These are phyloP conservation scores for Iris pallida DNA, from an alignment of 116 monocot species.

Conservation along the genomic window DNA sequence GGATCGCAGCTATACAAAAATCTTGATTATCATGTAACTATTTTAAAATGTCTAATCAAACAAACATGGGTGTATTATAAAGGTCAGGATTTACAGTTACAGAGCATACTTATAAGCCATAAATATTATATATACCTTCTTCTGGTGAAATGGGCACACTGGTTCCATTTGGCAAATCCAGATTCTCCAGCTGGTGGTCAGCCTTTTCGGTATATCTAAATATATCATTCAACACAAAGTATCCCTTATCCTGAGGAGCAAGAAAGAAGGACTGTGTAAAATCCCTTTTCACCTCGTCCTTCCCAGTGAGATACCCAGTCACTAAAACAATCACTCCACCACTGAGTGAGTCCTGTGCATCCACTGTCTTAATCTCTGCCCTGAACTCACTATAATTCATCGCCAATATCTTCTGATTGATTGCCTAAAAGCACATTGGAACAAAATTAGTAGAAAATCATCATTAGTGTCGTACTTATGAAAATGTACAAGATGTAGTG, in stretches of 20 bases:
- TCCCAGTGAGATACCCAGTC: constrained; percentile 65
- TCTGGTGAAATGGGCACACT: constrained; percentile 14
- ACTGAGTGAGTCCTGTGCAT: constrained; percentile 75
- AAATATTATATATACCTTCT: constrained; percentile 14
- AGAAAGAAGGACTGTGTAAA: constrained; percentile 96
- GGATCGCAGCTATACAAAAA: too few relatives aligned
- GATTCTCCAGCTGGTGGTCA: constrained; percentile 14
- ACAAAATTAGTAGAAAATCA: too few relatives aligned
- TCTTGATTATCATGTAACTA: too few relatives aligned
- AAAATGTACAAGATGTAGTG: too few relatives aligned
- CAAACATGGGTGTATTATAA: too few relatives aligned
- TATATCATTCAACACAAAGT: constrained; percentile 91
- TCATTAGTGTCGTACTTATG: too few relatives aligned
- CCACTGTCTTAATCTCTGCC: constrained; percentile 77
- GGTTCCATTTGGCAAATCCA: constrained; percentile 23
- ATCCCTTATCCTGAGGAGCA: constrained; percentile 89
- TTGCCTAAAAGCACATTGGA: constrained; percentile 39
- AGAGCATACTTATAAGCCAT: too few relatives aligned
- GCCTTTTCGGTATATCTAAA: constrained; percentile 56
- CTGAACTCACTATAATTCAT: constrained; percentile 42
- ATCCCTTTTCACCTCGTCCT: constrained; percentile 40
- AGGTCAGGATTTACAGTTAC: too few relatives aligned
- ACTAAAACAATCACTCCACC: constrained; percentile 87
- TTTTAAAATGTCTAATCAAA: too few relatives aligned
- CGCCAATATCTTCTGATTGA: constrained; percentile 75